These are phyloP conservation scores for Penicillium fimorum DNA, from an alignment of 495 filamentous ascomycete species.

Conservation along the genomic window DNA sequence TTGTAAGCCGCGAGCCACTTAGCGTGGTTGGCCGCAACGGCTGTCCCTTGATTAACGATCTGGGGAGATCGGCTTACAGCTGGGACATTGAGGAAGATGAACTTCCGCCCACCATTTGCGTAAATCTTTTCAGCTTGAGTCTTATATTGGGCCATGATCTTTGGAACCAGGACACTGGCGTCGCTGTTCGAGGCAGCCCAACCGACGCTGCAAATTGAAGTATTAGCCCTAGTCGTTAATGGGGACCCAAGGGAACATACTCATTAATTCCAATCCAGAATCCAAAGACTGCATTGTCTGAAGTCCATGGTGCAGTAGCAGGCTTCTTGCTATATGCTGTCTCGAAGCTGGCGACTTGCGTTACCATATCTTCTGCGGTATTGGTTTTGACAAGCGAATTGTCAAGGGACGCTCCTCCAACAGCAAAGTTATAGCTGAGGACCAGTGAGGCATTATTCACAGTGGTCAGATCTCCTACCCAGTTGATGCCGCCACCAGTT, in stretches of 20 bases:
- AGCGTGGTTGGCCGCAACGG: conserved; percentile 24
- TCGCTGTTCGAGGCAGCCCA: conserved; percentile 56
- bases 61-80: conserved; percentile 65
- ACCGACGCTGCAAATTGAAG: conserved; percentile 46
- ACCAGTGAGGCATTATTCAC: conserved; percentile 52
- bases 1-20: conserved; percentile 37
- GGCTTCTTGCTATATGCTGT: conserved; percentile 31
- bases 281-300: conserved; percentile 60
- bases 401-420: conserved; percentile 58
- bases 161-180: conserved; percentile 43
- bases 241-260: conserved; percentile 17
- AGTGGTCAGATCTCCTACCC: conserved; percentile 56
- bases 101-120: conserved; percentile 65
- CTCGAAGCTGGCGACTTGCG: conserved; percentile 34
- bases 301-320: conserved; percentile 56
- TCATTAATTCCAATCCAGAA: conserved; percentile 84
- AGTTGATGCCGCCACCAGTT: conserved; percentile 51
- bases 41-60: conserved; percentile 34
- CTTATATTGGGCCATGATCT: conserved; percentile 60
- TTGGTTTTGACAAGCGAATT: conserved; percentile 38
- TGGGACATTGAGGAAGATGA: conserved; percentile 73
- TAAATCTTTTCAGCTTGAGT: conserved; percentile 58
- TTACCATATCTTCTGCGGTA: conserved; percentile 26
- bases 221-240: background rate
- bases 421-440: conserved; percentile 55